A percentile compares a stretch with the other conserved stretches of the same genome.
These are phyloP conservation scores for Ogataea salicorniae DNA, from an alignment of 805 yeast genomes.

Conservation along the genomic window DNA sequence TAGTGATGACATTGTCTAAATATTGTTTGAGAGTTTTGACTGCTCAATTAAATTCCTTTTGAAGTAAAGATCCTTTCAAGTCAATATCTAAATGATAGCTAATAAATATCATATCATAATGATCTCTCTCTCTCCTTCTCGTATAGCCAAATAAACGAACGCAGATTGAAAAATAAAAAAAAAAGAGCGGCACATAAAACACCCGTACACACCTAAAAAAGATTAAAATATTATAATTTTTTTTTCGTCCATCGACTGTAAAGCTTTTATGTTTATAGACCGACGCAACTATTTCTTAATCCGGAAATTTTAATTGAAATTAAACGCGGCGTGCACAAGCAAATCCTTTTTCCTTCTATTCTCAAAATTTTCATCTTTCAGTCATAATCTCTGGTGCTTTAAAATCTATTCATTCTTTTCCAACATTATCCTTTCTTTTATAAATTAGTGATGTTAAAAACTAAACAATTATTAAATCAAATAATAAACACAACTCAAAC, in stretches of 20 bases:
- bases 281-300: no score
- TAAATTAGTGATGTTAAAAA: not conserved
- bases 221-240: no score
- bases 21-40: not conserved
- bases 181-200: no score
- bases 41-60: not conserved
- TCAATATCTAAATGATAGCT: no score
- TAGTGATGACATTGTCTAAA: conserved; percentile 13
- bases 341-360: not conserved
- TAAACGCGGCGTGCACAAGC: conserved; percentile 5
- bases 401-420: not conserved
- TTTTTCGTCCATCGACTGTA: no score
- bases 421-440: not conserved
- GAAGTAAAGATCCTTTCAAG: not conserved
- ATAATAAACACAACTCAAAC: not conserved
- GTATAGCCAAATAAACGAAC: no score
- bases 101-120: no score
- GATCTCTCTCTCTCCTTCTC: no score
- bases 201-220: no score
- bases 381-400: not conserved
- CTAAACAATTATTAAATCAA: not conserved
- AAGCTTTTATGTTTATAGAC: no score
- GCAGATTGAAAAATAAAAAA: no score
- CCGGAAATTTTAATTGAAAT: no score
- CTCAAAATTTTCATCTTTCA: conserved; percentile 1